These are phyloP conservation scores for Eucalyptus urophylla DNA, from an alignment of 345 rosid species.

Conservation along the genomic window DNA sequence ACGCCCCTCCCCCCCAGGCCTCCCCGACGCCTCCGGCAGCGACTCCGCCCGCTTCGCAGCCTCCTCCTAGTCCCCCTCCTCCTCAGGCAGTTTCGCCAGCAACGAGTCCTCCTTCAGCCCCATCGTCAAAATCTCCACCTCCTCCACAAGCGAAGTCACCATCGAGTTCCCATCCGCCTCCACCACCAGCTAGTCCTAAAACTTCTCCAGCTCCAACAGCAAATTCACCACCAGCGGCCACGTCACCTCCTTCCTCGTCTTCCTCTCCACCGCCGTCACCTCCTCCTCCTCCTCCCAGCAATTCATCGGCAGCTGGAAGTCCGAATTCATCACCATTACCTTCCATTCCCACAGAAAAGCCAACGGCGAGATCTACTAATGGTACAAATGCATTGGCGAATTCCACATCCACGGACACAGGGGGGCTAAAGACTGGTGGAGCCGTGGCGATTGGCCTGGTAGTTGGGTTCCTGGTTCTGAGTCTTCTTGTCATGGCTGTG, in stretches of 20 bases:
- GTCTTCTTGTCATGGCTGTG: slow-evolving; percentile 59
- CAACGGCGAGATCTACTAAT: slow-evolving; percentile 54
- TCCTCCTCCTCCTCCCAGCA: slow-evolving; percentile 31
- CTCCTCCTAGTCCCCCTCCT: slow-evolving; percentile 10
- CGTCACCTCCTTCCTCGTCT: slow-evolving; percentile 50
- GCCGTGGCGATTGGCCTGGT: slow-evolving; percentile 50
- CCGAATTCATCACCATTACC: slow-evolving; percentile 43
- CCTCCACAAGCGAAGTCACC: slow-evolving; percentile 17
- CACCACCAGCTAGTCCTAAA: slow-evolving; percentile 26
- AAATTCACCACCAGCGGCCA: slow-evolving; percentile 14
- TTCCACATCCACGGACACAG: slow-evolving; percentile 17
- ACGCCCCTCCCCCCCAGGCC: neutral
- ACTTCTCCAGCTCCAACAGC: slow-evolving; percentile 29
- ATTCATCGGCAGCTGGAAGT: slow-evolving; percentile 19
- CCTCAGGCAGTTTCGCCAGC: slow-evolving; percentile 14
- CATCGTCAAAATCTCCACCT: slow-evolving; percentile 26
- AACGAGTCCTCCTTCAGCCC: slow-evolving; percentile 30
- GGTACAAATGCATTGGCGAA: slow-evolving; percentile 12
- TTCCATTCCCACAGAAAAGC: slow-evolving; percentile 61
- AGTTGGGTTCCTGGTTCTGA: slow-evolving; percentile 47
- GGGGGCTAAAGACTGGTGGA: slow-evolving; percentile 42
- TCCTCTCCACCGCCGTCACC: slow-evolving; percentile 33
- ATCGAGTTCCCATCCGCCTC: slow-evolving; percentile 32
- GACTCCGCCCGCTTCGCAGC: slow-evolving; percentile 3
- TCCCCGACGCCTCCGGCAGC: neutral